Percentiles rank a stretch among this genome's conserved stretches.
These are phyloP conservation scores for Teunomyces panamensis DNA, from an alignment of 805 yeast genomes.

Conservation along the genomic window DNA sequence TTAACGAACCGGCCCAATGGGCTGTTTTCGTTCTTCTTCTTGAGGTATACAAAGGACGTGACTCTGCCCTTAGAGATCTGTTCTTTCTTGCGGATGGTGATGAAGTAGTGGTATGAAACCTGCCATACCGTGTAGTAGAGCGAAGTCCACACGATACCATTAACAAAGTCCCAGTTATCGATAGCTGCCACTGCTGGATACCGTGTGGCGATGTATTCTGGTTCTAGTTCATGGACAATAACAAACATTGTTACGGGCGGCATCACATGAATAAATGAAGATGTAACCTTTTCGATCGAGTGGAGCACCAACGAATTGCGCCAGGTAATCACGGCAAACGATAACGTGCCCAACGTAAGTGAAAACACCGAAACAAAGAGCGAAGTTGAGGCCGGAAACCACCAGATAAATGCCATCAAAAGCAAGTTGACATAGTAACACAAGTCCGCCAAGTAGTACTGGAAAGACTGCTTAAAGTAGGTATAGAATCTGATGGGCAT, in stretches of 20 bases:
- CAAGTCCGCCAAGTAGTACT: constrained; percentile 86
- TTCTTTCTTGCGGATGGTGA: constrained; percentile 74
- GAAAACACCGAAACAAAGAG: constrained; percentile 83
- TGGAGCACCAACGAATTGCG: constrained; percentile 89
- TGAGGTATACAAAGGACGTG: constrained; percentile 83
- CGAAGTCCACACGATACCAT: constrained; percentile 76
- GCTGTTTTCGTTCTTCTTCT: constrained; percentile 64
- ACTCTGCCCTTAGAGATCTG: constrained; percentile 82
- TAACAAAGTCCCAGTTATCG: constrained; percentile 62
- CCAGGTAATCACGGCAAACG: constrained; percentile 96
- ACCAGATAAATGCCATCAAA: constrained; percentile 73
- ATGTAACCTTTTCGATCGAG: constrained; percentile 87
- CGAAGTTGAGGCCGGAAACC: constrained; percentile 67
- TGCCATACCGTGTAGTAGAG: constrained; percentile 88
- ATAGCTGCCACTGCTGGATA: constrained; percentile 80
- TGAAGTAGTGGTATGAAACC: constrained; percentile 82
- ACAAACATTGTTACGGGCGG: constrained; percentile 89
- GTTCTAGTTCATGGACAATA: constrained; percentile 72
- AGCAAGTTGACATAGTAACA: constrained; percentile 87
- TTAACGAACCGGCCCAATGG: constrained; percentile 76
- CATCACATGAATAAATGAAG: constrained; percentile 83
- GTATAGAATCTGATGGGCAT: constrained; percentile 86
- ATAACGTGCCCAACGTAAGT: constrained; percentile 80
- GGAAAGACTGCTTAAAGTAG: constrained; percentile 74
- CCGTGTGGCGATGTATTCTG: constrained; percentile 49